phyloP scores from a whole-genome alignment of 2,329 filamentous ascomycete genomes.

The Orbilia blumenaviensis region DNA sequence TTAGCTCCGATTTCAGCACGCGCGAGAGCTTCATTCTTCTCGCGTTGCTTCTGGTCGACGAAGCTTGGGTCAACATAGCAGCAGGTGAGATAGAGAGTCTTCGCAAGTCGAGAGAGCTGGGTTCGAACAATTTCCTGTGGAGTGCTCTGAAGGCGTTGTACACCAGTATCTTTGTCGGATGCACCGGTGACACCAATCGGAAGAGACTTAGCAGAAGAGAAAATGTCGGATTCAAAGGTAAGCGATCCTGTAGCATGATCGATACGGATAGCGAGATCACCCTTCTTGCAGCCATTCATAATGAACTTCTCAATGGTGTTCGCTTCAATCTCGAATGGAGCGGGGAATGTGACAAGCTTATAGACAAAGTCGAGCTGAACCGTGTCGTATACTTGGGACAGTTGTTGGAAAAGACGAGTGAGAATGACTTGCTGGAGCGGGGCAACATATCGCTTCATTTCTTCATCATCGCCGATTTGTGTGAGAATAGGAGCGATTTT shows the following conservation, averaged over 20 bases:
- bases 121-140: slow-evolving; percentile 97
- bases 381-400: slow-evolving; percentile 98
- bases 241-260: slow-evolving; percentile 94
- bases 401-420: slow-evolving; percentile 96
- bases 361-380: slow-evolving; percentile 94
- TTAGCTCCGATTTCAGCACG: slow-evolving; percentile 88
- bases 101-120: slow-evolving; percentile 89
- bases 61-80: slow-evolving; percentile 94
- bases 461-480: slow-evolving; percentile 89
- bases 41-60: slow-evolving; percentile 80
- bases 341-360: slow-evolving; percentile 91
- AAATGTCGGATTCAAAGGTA: slow-evolving; percentile 97
- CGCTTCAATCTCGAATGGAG: slow-evolving; percentile 90
- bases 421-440: slow-evolving; percentile 98
- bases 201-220: slow-evolving; percentile 92
- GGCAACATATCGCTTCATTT: slow-evolving; percentile 96
- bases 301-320: slow-evolving; percentile 99
- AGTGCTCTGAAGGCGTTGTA: slow-evolving; percentile 96
- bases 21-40: slow-evolving; percentile 79
- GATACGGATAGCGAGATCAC: slow-evolving; percentile 93
- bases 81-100: slow-evolving; percentile 89
- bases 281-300: slow-evolving; percentile 99
- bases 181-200: slow-evolving; percentile 84
- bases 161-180: slow-evolving; percentile 84
- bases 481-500: slow-evolving; percentile 97